A percentile compares a stretch with the other conserved stretches of the same genome.
phyloP scores from a whole-genome alignment of 2,329 filamentous ascomycete genomes.

The Stachybotrys chlorohalonatus region DNA sequence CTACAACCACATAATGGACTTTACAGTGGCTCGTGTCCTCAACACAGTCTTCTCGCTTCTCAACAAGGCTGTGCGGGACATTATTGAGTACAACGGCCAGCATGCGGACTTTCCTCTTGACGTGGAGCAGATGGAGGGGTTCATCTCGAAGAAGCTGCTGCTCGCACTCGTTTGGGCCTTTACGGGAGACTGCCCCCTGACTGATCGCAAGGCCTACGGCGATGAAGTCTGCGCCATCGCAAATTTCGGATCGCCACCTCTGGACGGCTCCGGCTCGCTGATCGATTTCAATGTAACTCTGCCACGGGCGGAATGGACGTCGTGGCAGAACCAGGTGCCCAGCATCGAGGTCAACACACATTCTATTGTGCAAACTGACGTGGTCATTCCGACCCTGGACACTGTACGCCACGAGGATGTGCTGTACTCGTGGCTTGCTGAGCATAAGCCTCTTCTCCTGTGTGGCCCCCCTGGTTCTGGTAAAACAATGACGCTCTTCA shows the following conservation, averaged over 20 bases:
- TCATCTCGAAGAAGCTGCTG: constrained; percentile 86
- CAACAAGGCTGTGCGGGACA: constrained; percentile 85
- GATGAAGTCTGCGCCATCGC: constrained; percentile 75
- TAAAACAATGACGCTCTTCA: constrained; percentile 99
- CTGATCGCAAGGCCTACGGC: constrained; percentile 81
- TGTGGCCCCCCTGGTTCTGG: constrained; percentile 97
- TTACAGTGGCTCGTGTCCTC: constrained; percentile 80
- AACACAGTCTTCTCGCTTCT: constrained; percentile 91
- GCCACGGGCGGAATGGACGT: constrained; percentile 79
- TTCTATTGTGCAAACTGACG: constrained; percentile 93
- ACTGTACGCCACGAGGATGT: constrained; percentile 97
- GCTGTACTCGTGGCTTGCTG: constrained; percentile 98
- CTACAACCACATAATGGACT: constrained; percentile 98
- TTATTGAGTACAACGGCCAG: constrained; percentile 92
- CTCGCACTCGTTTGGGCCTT: constrained; percentile 92
- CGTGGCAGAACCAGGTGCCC: constrained; percentile 93
- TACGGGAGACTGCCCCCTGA: constrained; percentile 85
- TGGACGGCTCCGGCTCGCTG: constrained; percentile 71
- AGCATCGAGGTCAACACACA: constrained; percentile 96
- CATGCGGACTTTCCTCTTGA: constrained; percentile 92
- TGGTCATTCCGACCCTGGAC: constrained; percentile 95
- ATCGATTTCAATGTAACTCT: constrained; percentile 93
- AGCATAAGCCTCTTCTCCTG: constrained; percentile 93
- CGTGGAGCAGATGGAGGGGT: constrained; percentile 79
- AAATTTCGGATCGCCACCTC: constrained; percentile 73